Evolutionary conservation across 331 rosid genomes (phyloP).

Genomic region (Acacia pycnantha): DNA sequence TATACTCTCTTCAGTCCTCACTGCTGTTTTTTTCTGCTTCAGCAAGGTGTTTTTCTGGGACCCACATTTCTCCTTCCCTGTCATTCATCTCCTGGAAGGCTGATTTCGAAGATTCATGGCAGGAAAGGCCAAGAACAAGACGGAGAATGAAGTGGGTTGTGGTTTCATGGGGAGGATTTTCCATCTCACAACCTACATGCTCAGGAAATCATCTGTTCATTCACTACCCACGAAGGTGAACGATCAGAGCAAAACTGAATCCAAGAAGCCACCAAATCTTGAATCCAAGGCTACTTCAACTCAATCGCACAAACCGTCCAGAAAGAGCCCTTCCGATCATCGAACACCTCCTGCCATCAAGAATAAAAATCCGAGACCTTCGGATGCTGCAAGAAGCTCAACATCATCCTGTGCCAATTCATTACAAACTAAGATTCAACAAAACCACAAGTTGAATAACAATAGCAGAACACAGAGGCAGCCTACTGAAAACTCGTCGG

Average conservation of each 20-base stretch:
- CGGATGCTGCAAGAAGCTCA: slow-evolving; percentile 69
- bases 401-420: slow-evolving; percentile 58
- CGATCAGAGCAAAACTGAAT: slow-evolving; percentile 15
- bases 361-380: slow-evolving; percentile 40
- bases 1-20: background rate
- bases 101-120: slow-evolving; percentile 40
- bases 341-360: slow-evolving; percentile 5
- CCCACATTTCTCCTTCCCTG: background rate
- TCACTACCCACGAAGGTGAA: slow-evolving; percentile 60
- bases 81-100: background rate
- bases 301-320: background rate
- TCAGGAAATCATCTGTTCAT: slow-evolving; percentile 72
- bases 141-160: slow-evolving; percentile 51
- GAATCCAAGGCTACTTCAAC: slow-evolving; percentile 24
- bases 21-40: background rate
- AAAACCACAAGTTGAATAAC: slow-evolving; percentile 27
- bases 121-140: slow-evolving; percentile 45
- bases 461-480: slow-evolving; percentile 38
- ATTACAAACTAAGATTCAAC: slow-evolving; percentile 32
- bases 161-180: slow-evolving; percentile 66
- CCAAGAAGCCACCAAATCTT: background rate
- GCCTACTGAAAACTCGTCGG: slow-evolving; percentile 30
- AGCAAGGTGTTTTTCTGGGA: background rate
- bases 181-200: slow-evolving; percentile 44
- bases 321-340: slow-evolving; percentile 34